Evolutionary conservation across 345 rosid species (phyloP).

Genomic region (Anastatica hierochuntica): DNA sequence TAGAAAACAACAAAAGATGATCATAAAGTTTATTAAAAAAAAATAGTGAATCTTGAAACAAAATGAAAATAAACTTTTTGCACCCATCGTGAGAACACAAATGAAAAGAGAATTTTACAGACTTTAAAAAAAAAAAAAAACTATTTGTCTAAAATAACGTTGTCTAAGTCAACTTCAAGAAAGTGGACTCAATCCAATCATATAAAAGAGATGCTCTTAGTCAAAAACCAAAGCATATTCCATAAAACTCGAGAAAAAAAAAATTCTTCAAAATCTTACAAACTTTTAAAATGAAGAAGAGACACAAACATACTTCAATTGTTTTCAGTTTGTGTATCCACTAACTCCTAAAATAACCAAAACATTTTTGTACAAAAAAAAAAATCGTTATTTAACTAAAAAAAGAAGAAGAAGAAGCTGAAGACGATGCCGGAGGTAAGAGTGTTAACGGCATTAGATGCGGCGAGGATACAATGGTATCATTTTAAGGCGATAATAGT

Average conservation of each 20-base stretch:
- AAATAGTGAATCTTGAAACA: too few species aligned
- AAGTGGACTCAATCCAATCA: slow-evolving; percentile 21
- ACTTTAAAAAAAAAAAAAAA: too few species aligned
- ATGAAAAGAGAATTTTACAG: background rate
- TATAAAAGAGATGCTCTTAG: slow-evolving; percentile 15
- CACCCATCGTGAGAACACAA: slow-evolving; percentile 8
- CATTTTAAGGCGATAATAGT: slow-evolving; percentile 40
- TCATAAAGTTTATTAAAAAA: background rate
- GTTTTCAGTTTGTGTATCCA: slow-evolving; percentile 7
- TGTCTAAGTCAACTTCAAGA: slow-evolving; percentile 11
- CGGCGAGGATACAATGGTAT: slow-evolving; percentile 34
- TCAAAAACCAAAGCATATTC: slow-evolving; percentile 23
- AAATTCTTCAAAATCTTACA: background rate
- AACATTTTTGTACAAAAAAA: too few species aligned
- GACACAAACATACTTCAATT: slow-evolving; percentile 10
- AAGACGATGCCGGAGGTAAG: slow-evolving; percentile 12
- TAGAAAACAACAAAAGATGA: background rate
- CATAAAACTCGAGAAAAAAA: background rate
- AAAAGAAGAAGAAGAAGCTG: too few species aligned
- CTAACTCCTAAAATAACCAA: background rate
- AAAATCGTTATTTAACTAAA: background rate
- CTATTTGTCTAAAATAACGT: too few species aligned
- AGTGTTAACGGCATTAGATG: slow-evolving; percentile 29
- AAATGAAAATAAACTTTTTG: background rate
- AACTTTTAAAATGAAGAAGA: slow-evolving; percentile 10